phyloP scores from a whole-genome alignment of 139 green algal genomes.

The Chlorella sorokiniana region DNA sequence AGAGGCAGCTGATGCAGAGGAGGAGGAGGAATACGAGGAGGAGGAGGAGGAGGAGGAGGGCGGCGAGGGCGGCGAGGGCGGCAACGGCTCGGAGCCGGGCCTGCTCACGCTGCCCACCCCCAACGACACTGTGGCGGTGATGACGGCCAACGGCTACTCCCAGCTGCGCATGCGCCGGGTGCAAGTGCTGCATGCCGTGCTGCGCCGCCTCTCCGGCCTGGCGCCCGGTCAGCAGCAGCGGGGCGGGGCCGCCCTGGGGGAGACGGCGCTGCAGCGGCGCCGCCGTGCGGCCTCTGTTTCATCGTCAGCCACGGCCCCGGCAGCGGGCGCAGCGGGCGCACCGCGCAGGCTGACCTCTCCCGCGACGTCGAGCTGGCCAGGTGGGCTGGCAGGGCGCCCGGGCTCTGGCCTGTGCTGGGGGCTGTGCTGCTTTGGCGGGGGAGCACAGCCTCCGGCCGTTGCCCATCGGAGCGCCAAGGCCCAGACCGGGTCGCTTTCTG shows the following conservation, averaged over 20 bases:
- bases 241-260: not conserved
- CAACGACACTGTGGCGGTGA: not conserved
- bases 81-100: not conserved
- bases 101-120: not conserved
- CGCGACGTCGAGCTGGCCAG: too few relatives aligned
- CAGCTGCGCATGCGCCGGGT: not conserved
- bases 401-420: too few relatives aligned
- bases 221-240: not conserved
- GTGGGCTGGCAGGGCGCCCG: too few relatives aligned
- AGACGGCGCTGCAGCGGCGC: not conserved
- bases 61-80: not conserved
- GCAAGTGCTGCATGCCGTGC: not conserved
- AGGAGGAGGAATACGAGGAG: not conserved
- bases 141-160: not conserved
- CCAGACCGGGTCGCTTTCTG: too few relatives aligned
- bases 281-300: too few relatives aligned
- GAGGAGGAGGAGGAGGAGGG: not conserved
- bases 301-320: too few relatives aligned
- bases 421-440: too few relatives aligned
- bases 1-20: not conserved
- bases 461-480: too few relatives aligned
- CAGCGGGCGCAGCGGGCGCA: too few relatives aligned
- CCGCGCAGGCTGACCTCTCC: too few relatives aligned
- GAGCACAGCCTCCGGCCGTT: too few relatives aligned
- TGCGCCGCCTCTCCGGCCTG: conserved; percentile 1